Conservation (phyloP, 805 yeast species). For the Candida michaelii region DNA sequence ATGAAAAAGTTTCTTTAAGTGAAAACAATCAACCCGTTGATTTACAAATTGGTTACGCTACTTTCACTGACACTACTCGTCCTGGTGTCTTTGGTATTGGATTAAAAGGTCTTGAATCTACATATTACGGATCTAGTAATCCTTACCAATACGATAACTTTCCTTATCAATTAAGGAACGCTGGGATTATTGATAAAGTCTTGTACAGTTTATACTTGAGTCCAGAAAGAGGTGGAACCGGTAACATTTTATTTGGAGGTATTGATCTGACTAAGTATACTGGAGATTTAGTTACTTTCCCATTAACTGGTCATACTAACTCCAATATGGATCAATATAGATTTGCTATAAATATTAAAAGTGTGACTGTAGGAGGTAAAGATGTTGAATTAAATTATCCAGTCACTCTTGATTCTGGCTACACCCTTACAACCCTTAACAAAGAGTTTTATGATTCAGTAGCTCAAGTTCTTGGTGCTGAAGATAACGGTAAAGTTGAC, state of each 20-base stretch:
- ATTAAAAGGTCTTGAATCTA: too few relatives aligned
- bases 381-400: too few relatives aligned
- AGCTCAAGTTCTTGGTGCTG: too few relatives aligned
- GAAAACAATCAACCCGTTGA: conserved; percentile 77
- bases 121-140: too few relatives aligned
- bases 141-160: conserved; percentile 21
- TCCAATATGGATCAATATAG: conserved; percentile 11
- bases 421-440: too few relatives aligned
- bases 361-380: background rate
- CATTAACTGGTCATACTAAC: too few relatives aligned
- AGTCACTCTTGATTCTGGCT: too few relatives aligned
- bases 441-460: too few relatives aligned
- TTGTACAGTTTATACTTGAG: conserved; percentile 35
- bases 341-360: conserved; percentile 6
- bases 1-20: too few relatives aligned
- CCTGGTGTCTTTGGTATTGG: too few relatives aligned
- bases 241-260: conserved; percentile 41
- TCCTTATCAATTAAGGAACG: conserved; percentile 22
- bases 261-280: conserved; percentile 40
- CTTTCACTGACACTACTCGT: too few relatives aligned
- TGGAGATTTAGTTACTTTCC: conserved; percentile 27
- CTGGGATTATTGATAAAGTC: conserved; percentile 31
- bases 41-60: conserved; percentile 53
- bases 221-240: conserved; percentile 21
- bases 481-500: too few relatives aligned